phyloP scores from a whole-genome alignment of 164 flowering plant species.

The Vitis riparia region DNA sequence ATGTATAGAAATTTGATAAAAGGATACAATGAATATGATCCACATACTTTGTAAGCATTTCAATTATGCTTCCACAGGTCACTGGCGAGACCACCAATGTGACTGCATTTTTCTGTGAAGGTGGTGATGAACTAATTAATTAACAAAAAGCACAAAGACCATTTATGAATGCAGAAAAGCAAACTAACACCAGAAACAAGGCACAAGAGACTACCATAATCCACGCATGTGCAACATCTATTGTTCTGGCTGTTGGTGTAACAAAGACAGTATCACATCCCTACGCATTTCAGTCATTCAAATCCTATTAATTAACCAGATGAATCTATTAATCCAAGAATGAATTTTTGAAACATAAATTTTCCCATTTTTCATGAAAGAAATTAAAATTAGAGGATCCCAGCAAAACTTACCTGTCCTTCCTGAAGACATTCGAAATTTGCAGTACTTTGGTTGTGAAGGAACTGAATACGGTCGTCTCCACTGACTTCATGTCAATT shows the following conservation, averaged over 20 bases:
- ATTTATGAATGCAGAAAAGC: background rate
- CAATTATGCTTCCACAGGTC: constrained; percentile 55
- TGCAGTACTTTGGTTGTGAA: constrained; percentile 93
- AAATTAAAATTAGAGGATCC: background rate
- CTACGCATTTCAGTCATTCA: constrained; percentile 32
- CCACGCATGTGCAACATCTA: constrained; percentile 92
- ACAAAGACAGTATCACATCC: constrained; percentile 94
- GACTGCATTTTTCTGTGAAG: constrained; percentile 72
- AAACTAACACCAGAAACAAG: too few relatives aligned
- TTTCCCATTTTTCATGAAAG: background rate
- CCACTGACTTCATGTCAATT: constrained; percentile 61
- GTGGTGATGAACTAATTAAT: constrained; percentile 3
- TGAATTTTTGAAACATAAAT: background rate
- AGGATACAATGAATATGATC: background rate
- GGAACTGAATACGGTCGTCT: constrained; percentile 77
- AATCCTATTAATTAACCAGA: constrained; percentile 10
- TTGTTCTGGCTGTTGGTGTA: constrained; percentile 89
- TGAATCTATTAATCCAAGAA: constrained; percentile 1
- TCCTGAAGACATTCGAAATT: constrained; percentile 74
- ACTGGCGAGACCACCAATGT: constrained; percentile 65
- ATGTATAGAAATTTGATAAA: too few relatives aligned
- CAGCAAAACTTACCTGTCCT: constrained; percentile 60
- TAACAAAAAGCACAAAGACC: background rate
- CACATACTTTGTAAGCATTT: constrained; percentile 80
- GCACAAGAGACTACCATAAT: constrained; percentile 49